phyloP scores from a whole-genome alignment of 2,329 filamentous ascomycete genomes.

The Colletotrichum incanum region DNA sequence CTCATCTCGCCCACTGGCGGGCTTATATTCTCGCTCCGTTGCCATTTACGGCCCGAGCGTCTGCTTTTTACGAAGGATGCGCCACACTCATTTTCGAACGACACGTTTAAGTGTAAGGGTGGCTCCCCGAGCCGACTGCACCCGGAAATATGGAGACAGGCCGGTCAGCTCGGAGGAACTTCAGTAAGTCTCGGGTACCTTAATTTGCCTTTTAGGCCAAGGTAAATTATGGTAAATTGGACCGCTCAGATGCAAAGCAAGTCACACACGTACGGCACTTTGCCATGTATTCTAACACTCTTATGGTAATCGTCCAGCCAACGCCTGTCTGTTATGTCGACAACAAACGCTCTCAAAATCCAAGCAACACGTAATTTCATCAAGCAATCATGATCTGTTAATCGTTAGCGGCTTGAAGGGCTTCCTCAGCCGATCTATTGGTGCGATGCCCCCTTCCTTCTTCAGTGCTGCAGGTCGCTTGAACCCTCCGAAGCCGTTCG shows the following conservation, averaged over 20 bases:
- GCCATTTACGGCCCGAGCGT: conserved; percentile 19
- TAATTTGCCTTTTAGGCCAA: background rate
- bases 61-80: conserved; percentile 33
- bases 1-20: background rate
- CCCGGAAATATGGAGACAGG: background rate
- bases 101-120: background rate
- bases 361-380: background rate
- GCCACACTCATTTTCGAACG: conserved; percentile 6
- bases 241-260: background rate
- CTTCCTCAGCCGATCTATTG: conserved; percentile 66
- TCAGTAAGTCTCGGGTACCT: background rate
- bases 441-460: conserved; percentile 59
- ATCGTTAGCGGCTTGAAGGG: conserved; percentile 73
- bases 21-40: conserved; percentile 5
- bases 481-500: conserved; percentile 54
- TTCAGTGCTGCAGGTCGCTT: conserved; percentile 61
- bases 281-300: background rate
- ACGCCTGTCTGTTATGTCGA: background rate
- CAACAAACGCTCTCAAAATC: conserved; percentile 2
- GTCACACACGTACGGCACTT: background rate
- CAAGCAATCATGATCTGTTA: conserved; percentile 52
- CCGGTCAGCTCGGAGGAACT: conserved; percentile 8
- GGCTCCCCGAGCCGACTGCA: conserved; percentile 7
- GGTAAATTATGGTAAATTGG: background rate
- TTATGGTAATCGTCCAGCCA: background rate